phyloP scores from a whole-genome alignment of 2,329 filamentous ascomycete species.

The Aspergillus pseudotamarii region DNA sequence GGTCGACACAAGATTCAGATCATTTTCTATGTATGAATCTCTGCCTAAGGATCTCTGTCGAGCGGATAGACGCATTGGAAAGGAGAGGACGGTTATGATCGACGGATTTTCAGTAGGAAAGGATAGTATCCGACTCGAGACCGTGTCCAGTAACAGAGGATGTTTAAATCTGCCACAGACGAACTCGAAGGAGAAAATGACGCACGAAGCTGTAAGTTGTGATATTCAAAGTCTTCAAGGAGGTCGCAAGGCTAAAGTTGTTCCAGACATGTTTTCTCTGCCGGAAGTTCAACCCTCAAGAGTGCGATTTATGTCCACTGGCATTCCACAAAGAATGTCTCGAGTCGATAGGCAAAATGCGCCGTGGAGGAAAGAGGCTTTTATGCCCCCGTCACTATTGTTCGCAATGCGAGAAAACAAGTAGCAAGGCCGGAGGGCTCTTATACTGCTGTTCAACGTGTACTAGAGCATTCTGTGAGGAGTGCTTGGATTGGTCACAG shows the following conservation, averaged over 20 bases:
- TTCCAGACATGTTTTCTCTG: constrained; percentile 23
- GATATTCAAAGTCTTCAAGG: no score
- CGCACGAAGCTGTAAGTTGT: constrained; percentile 47
- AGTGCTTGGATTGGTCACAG: constrained; percentile 59
- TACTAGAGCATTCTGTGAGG: constrained; percentile 59
- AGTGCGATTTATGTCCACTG: constrained; percentile 52
- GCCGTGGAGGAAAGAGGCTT: constrained; percentile 22
- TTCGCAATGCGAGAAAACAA: constrained; percentile 55
- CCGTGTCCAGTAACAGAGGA: constrained; percentile 13
- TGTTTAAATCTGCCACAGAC: neutral
- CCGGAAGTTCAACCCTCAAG: neutral
- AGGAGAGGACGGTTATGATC: constrained; percentile 61
- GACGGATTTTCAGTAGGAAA: constrained; percentile 60
- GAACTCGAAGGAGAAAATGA: constrained; percentile 23
- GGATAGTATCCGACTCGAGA: constrained; percentile 58
- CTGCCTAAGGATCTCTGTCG: constrained; percentile 38
- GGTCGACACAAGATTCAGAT: constrained; percentile 33
- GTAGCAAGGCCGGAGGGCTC: constrained; percentile 45
- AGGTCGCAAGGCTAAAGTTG: constrained; percentile 5
- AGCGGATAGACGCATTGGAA: constrained; percentile 56
- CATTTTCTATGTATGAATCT: constrained; percentile 33
- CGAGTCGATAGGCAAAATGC: constrained; percentile 10
- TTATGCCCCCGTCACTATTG: constrained; percentile 60
- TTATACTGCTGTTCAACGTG: constrained; percentile 59
- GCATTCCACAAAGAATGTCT: constrained; percentile 58